phyloP scores from a whole-genome alignment of 805 yeast species.

The Wickerhamomyces ciferrii region DNA sequence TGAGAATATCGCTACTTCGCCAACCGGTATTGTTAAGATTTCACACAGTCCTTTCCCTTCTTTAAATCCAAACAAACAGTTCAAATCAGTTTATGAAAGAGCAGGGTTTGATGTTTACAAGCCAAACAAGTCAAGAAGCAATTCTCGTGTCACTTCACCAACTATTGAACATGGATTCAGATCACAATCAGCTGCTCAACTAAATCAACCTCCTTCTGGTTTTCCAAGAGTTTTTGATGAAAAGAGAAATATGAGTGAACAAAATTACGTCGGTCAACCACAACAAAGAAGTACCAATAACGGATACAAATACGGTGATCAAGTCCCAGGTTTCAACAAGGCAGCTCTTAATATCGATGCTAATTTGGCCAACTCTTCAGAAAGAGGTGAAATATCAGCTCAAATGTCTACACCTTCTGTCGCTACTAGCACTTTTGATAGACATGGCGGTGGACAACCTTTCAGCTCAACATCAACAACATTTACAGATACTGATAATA shows the following conservation, averaged over 20 bases:
- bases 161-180: slow-evolving; percentile 4
- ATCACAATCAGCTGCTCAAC: slow-evolving; percentile 10
- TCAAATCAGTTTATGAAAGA: slow-evolving; percentile 69
- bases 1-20: slow-evolving; percentile 17
- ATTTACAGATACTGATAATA: background rate
- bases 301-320: background rate
- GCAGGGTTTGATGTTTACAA: slow-evolving; percentile 71
- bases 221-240: background rate
- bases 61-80: slow-evolving; percentile 53
- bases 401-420: slow-evolving; percentile 3
- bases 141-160: background rate
- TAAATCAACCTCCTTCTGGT: background rate
- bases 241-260: slow-evolving; percentile 16
- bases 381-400: slow-evolving; percentile 1
- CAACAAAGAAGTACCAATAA: background rate
- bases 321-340: background rate
- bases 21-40: slow-evolving; percentile 22
- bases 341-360: slow-evolving; percentile 8
- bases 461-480: background rate
- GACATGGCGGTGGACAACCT: background rate
- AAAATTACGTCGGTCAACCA: background rate
- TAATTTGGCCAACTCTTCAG: slow-evolving; percentile 4
- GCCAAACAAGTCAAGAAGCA: slow-evolving; percentile 4
- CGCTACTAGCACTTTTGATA: background rate
- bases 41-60: slow-evolving; percentile 60